These are phyloP conservation scores for Rutstroemia sydowiana DNA, from an alignment of 2,329 filamentous ascomycete genomes.

Conservation along the genomic window DNA sequence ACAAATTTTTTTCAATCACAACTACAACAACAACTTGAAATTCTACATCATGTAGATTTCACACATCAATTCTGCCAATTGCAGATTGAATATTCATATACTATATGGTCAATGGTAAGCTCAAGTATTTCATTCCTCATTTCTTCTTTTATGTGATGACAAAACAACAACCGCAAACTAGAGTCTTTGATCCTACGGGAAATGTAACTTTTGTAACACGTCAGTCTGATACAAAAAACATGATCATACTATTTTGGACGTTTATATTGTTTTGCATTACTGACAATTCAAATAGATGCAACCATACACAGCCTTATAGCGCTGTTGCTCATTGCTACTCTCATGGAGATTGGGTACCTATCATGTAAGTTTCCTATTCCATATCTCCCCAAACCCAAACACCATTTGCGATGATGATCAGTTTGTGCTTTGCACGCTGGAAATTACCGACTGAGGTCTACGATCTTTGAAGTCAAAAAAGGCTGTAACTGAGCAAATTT, in stretches of 20 bases:
- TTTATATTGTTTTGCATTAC: not conserved
- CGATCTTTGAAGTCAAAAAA: slow-evolving; percentile 70
- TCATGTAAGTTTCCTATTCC: not conserved
- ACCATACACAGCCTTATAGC: not conserved
- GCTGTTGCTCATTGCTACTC: too few relatives aligned
- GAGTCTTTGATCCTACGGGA: slow-evolving; percentile 87
- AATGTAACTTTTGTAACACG: slow-evolving; percentile 86
- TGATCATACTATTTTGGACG: not conserved
- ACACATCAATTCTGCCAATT: slow-evolving; percentile 12
- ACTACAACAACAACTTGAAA: not conserved
- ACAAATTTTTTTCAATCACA: not conserved
- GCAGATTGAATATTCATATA: slow-evolving; percentile 10
- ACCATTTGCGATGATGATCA: slow-evolving; percentile 29
- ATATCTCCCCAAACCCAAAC: not conserved
- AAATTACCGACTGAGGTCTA: slow-evolving; percentile 88
- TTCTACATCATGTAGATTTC: not conserved
- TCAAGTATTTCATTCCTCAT: slow-evolving; percentile 9
- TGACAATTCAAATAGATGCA: slow-evolving; percentile 9
- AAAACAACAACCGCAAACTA: slow-evolving; percentile 82
- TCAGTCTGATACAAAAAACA: slow-evolving; percentile 66
- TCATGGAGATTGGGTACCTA: too few relatives aligned
- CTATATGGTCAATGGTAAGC: slow-evolving; percentile 19
- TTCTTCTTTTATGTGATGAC: slow-evolving; percentile 60
- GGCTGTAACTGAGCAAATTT: slow-evolving; percentile 70
- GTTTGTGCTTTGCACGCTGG: slow-evolving; percentile 53